Base-by-base conservation (phyloP, 208 protist species). In the Trypanosoma melophagium region DNA sequence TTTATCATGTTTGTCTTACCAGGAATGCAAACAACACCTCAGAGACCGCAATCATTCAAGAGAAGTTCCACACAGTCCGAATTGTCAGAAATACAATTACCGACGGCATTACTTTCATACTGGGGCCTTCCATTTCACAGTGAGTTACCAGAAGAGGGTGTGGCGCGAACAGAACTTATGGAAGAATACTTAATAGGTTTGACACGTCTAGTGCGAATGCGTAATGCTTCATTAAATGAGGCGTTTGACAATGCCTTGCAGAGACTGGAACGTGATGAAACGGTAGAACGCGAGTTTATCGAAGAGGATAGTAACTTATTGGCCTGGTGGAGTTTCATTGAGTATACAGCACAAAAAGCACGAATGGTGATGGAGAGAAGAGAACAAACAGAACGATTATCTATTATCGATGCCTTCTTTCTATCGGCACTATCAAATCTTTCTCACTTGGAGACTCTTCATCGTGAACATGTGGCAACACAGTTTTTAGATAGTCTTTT, bases 271-370 rank as follows among this genome's bases (percentile, higher is more conserved):
- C 54, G 40, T 0, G 83, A 92, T 77, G 83, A 92, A 56, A 69
- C 16, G 44, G 73, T 87, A 50, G 86, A 89, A 65, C 78, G 86
- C 1, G 74, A 73, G 3, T 86, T 89, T 49, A 68, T 92, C 40
- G 52, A 67, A 2, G 80, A 86, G 22, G 83, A 92, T 54, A 56
- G 53, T 9, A 28, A 57, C 0, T 19, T 31, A 14, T 47, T 89
- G 31, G 61, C 78, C 0, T 75, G 70, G 42, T 40, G 16, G 19
- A 13, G 71, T 3, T 89, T 83, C 53, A 64, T 69, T 16, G 47
- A 66, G 19, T 17, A 68, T 10, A 72, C 77, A 35, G 51, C 50
- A n/a, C 3, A 21, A 16, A 56, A 49, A 21, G 35, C 56, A 19
- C 35, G 28, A 1, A 49, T 12, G 1, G 52, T 57, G 22, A 47